These are phyloP conservation scores for Andrographis paniculata DNA, from an alignment of 305 asterid species.

Conservation along the genomic window DNA sequence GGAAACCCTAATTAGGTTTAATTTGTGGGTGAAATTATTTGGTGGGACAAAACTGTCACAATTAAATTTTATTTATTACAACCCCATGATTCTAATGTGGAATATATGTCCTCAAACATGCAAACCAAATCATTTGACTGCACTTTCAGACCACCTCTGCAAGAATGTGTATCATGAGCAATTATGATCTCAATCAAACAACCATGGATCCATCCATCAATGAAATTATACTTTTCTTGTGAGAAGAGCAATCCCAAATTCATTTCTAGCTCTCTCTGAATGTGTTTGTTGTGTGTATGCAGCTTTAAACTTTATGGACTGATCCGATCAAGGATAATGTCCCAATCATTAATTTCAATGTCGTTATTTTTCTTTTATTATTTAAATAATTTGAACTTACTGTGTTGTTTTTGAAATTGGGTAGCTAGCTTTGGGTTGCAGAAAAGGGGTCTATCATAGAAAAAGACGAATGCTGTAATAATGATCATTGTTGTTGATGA, in stretches of 20 bases:
- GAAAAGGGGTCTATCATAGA: neutral
- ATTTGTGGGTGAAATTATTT: too few species aligned
- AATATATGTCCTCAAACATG: conserved; percentile 37
- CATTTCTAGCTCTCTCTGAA: conserved; percentile 9
- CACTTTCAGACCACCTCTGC: conserved; percentile 14
- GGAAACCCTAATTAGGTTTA: too few species aligned
- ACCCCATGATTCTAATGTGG: conserved; percentile 22
- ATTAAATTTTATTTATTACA: conserved; percentile 19
- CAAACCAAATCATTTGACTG: conserved; percentile 41
- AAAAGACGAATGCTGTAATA: conserved; percentile 1
- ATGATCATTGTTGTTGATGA: neutral
- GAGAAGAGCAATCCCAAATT: conserved; percentile 40
- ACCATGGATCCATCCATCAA: conserved; percentile 16
- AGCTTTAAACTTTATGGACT: conserved; percentile 19
- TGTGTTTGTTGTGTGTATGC: neutral
- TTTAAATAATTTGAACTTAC: neutral
- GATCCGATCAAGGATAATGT: conserved; percentile 22
- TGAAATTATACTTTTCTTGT: conserved; percentile 49
- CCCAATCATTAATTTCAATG: conserved; percentile 30
- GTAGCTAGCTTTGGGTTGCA: neutral
- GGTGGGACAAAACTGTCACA: conserved; percentile 31
- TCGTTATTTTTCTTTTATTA: neutral
- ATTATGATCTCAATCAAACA: conserved; percentile 18
- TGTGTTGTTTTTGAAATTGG: neutral
- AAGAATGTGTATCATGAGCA: conserved; percentile 4